phyloP scores from a whole-genome alignment of 352 stramenopile genomes.

The Globisporangium orthogonon region DNA sequence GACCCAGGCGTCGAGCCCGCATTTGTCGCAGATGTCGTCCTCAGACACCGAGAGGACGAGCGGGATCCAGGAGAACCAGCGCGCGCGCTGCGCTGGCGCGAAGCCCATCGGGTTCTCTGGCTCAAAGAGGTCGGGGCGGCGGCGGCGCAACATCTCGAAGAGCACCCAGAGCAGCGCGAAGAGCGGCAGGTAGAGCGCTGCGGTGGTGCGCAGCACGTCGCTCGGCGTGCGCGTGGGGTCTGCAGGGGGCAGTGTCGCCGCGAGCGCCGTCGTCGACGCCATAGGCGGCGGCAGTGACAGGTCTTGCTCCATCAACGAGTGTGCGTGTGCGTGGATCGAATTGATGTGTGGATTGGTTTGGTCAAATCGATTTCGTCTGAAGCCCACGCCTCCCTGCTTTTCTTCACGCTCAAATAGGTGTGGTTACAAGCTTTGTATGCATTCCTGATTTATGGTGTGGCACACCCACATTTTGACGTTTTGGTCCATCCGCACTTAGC shows the following conservation, averaged over 20 bases:
- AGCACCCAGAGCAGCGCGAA: slow-evolving; percentile 43
- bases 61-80: slow-evolving; percentile 51
- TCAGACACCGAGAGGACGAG: slow-evolving; percentile 55
- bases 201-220: slow-evolving; percentile 51
- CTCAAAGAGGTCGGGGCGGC: slow-evolving; percentile 35
- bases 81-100: slow-evolving; percentile 18
- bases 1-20: slow-evolving; percentile 66
- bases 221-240: slow-evolving; percentile 20
- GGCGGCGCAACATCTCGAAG: slow-evolving; percentile 54
- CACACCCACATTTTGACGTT: no score
- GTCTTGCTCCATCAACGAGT: no score
- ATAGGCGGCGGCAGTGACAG: neutral
- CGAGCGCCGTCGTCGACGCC: neutral
- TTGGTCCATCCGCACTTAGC: no score
- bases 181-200: slow-evolving; percentile 60
- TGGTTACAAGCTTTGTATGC: no score
- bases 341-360: no score
- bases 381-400: no score
- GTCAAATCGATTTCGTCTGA: no score
- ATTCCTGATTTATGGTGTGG: no score
- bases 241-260: slow-evolving; percentile 1
- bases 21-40: slow-evolving; percentile 46
- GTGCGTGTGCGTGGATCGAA: no score
- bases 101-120: slow-evolving; percentile 41
- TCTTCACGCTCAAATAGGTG: no score